Percentiles rank a stretch among this genome's conserved stretches.
Evolutionary conservation across 257 asterid species (phyloP).

Genomic region (Leptodermis oblonga): DNA sequence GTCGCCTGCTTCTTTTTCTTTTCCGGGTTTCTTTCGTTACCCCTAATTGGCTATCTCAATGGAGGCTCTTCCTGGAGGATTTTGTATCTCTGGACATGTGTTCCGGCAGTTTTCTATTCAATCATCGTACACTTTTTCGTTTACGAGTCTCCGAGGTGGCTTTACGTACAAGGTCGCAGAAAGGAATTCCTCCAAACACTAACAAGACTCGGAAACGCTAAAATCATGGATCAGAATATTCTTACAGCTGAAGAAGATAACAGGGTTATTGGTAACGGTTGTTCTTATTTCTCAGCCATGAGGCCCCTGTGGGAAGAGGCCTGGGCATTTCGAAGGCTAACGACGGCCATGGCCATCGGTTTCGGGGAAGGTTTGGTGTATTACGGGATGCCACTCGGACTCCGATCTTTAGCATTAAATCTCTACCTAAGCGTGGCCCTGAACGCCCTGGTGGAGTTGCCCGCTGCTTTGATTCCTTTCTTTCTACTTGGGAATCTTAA

Average conservation of each 20-base stretch:
- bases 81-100: conserved; percentile 47
- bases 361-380: conserved; percentile 58
- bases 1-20: conserved; percentile 53
- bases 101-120: conserved; percentile 38
- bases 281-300: conserved; percentile 32
- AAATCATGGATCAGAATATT: neutral
- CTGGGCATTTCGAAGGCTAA: conserved; percentile 49
- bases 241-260: conserved; percentile 1
- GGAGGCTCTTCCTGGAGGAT: conserved; percentile 53
- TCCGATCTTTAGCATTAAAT: conserved; percentile 36
- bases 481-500: conserved; percentile 35
- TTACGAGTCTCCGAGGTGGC: conserved; percentile 76
- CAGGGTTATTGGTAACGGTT: neutral
- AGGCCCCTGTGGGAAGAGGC: conserved; percentile 31
- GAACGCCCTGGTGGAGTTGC: conserved; percentile 56
- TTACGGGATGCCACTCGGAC: conserved; percentile 77
- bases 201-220: conserved; percentile 2
- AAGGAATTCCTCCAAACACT: conserved; percentile 44
- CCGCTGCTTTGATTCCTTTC: conserved; percentile 41
- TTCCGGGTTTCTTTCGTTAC: conserved; percentile 62
- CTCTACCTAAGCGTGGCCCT: conserved; percentile 56
- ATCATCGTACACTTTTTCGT: conserved; percentile 27
- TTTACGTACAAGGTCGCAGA: conserved; percentile 48
- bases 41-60: conserved; percentile 31
- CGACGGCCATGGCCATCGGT: conserved; percentile 42